These are phyloP conservation scores for Pythium scleroteichum DNA, from an alignment of 352 stramenopile genomes.

Conservation along the genomic window DNA sequence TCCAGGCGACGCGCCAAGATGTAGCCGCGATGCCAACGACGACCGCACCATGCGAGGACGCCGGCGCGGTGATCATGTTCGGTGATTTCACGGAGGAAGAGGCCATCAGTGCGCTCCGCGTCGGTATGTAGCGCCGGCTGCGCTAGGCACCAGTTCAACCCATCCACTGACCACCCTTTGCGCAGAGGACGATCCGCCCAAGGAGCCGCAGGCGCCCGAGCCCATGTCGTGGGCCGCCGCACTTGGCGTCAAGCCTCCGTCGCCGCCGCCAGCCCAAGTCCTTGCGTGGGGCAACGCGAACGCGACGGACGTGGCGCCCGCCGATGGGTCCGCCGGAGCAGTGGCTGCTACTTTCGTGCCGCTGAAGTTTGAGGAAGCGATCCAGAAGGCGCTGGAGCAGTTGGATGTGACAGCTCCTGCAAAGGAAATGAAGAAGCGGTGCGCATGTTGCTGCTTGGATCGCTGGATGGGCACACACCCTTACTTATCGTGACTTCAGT, in stretches of 20 bases:
- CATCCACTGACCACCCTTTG: conserved; percentile 1
- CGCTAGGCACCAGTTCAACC: conserved; percentile 13
- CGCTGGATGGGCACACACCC: too few species aligned
- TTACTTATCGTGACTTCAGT: conserved; percentile 24
- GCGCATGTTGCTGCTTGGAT: not conserved
- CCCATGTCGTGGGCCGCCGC: conserved; percentile 67
- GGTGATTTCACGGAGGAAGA: conserved; percentile 81
- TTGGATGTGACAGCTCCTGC: conserved; percentile 62
- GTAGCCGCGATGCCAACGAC: conserved; percentile 22
- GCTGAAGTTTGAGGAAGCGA: conserved; percentile 61
- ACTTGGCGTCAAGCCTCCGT: conserved; percentile 39
- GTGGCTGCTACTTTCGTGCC: conserved; percentile 11
- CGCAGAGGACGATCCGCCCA: conserved; percentile 1
- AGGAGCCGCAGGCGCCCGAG: conserved; percentile 10
- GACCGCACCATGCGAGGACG: conserved; percentile 3
- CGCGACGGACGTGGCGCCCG: not conserved
- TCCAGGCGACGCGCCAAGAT: conserved; percentile 22
- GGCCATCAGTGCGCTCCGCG: conserved; percentile 33
- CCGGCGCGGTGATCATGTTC: conserved; percentile 57
- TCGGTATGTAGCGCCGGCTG: conserved; percentile 9
- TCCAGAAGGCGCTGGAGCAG: conserved; percentile 56
- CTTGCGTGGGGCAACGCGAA: conserved; percentile 34
- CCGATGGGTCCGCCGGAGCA: not conserved
- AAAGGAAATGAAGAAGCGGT: conserved; percentile 87
- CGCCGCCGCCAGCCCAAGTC: conserved; percentile 22